Evolutionary conservation across 1,139 yeast genomes (phyloP), one percentile per base, ranked within the genome.

Genomic region (Saccharomycopsis hybrid): DNA sequence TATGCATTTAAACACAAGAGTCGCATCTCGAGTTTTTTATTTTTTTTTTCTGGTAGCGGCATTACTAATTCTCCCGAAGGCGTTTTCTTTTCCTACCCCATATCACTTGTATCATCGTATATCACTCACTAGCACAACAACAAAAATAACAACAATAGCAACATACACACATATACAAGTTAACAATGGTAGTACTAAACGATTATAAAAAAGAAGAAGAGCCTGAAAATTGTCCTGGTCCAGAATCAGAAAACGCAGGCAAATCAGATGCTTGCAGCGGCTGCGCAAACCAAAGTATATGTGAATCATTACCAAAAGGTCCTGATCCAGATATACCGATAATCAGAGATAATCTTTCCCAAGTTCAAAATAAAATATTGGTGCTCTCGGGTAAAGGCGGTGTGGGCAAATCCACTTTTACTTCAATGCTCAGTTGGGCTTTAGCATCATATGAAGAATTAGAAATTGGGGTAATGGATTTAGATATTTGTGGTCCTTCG

Each of bases 181-280:
- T 18, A 18, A 18, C 18, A 18, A 36, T 36, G 39, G 39, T 43
- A 40, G 37, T 37, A 7, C 28, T 33, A n/a, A 39, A 40, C 27
- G 46, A 44, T 31, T 43, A 43, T 28, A 43, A 38, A 28, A 42
- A 41, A 28, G 49, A 45, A 29, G 51, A 86, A 1, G 89, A 85
- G 60, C 96, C 97, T 1, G 97, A 89, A 61, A 97, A 92, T 66
- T 92, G 99, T 70, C 98, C 98, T 0, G 99, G 98, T 0, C 96
- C 97, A 1, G 96, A 90, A 62, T 85, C 95, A 1, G 96, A 88
- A 57, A 69, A 71, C 50, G 98, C 99, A 1, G 99, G 99, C 5
- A 80, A 83, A 61, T 92, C 88, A 1, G 96, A 87, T 62, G 96
- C 97, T 11, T 94, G 99, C 65, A 74, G 71, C 13, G 97, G 97